Base-by-base conservation (phyloP, 352 stramenopile genomes). In the Globisporangium splendens region DNA sequence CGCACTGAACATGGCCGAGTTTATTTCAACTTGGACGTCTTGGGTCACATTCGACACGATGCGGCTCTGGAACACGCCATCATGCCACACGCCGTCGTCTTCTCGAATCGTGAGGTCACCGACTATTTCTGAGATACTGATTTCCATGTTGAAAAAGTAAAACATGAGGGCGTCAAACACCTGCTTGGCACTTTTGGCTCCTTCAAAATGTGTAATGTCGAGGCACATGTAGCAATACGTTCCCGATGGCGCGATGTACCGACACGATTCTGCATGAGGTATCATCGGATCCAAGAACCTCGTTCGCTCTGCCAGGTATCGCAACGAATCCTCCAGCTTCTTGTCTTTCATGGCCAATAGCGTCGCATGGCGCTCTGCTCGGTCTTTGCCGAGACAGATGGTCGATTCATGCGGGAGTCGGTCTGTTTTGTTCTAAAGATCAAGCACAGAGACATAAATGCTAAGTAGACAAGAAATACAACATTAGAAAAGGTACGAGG, bases 121-220 rank as follows among this genome's bases (percentile, higher is more conserved):
- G 8, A 82, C 54, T 46, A 70, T 70, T 42, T 88, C 72, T 0
- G 75, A 82, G 57, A 83, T 74, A 35, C 63, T 83, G 54, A 82
- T 79, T 43, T 88, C 75, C 56, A 83, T 70, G 47, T 83, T 88
- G 17, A 62, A 55, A 18, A 78, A 75, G 63, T 74, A 83, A 39
- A 77, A 80, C 64, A 72, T 63, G 14, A 80, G 68, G 5, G 77
- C 75, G 33, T 85, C 75, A 24, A 76, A 83, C 33, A 88, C 69
- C 31, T 83, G 72, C 1, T 61, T 63, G 12, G 85, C 66, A 0
- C 65, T 70, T 3, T 62, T 47, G 2, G 63, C 64, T 2, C 61
- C 67, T 11, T 65, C 49, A 31, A 86, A 79, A 22, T 66, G 75
- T 44, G 75, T 77, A 20, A 84, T 75, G 46, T 80, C 74, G 50